Base-by-base conservation (phyloP, 768 basidiomycete species). In the Rhodotorula taiwanensis region DNA sequence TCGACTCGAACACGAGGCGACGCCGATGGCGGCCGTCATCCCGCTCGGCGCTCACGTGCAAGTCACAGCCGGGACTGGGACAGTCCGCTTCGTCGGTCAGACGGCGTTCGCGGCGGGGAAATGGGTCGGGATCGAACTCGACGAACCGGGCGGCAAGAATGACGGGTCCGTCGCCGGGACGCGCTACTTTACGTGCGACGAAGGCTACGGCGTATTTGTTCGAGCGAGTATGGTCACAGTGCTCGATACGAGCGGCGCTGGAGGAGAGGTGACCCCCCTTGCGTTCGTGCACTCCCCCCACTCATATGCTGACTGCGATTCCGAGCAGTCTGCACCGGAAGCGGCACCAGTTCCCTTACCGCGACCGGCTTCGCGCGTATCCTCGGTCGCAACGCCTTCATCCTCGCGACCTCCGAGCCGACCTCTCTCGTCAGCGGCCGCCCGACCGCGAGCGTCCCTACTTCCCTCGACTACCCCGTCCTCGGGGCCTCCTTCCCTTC, bases 101-200 rank as follows among this genome's bases (percentile, higher is more conserved):
- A 93, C 94, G 1, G 80, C 81, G 4, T 97, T 97, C 75, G 82
- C 88, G 27, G 76, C 83, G 3, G 95, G 95, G 0, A 90, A 87
- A 80, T 99, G 94, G 94, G 81, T 95, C 53, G 95, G 95, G n/a
- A 84, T 98, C 56, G 92, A 94, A 72, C 81, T 99, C 50, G 82
- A 81, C 60, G 85, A 86, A 71, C 76, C 83, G 13, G 86, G 83
- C 49, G 95, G 95, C 43, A 99, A 98, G 84, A 99, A 99, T 79
- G 89, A 98, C 71, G 95, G 95, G 2, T 82, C 84, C 2, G 87
- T 99, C 3, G 62, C 28, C 0, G 70, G 69, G 14, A 62, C 61
- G 52, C 66, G 76, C 3, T 99, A 98, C 78, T 99, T 99, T 75
- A 79, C 78, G 23, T 97, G 91, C 78, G 81, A 81, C 71, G 78